phyloP scores from a whole-genome alignment of 2,329 filamentous ascomycete species.

The Ophiostoma populinum region DNA sequence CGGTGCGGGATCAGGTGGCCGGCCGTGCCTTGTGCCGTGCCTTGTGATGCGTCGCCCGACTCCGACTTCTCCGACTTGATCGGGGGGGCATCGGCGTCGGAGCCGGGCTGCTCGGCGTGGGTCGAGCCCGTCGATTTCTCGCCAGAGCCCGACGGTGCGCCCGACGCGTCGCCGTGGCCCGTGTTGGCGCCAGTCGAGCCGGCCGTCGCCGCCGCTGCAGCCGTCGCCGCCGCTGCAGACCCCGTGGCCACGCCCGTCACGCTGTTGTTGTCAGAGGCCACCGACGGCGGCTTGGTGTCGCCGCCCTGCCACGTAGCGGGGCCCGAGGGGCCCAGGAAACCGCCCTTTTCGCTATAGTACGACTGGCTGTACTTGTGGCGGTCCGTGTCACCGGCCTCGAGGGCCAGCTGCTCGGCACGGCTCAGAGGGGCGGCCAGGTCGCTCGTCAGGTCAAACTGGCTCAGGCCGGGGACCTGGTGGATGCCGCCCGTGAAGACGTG shows the following conservation, averaged over 20 bases:
- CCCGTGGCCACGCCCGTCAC: not conserved
- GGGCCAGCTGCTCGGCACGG: constrained; percentile 22
- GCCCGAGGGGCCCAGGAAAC: constrained; percentile 40
- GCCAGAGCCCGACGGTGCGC: not conserved
- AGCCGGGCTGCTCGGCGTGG: not conserved
- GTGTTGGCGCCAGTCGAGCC: not conserved
- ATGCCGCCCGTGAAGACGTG: not conserved
- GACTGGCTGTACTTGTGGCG: constrained; percentile 38
- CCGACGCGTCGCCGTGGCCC: not conserved
- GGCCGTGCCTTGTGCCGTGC: constrained; percentile 7
- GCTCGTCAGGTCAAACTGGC: not conserved
- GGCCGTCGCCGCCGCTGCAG: not conserved
- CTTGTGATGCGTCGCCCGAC: constrained; percentile 2
- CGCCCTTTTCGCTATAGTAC: constrained; percentile 52
- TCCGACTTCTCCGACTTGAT: constrained; percentile 9
- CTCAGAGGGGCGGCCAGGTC: constrained; percentile 9
- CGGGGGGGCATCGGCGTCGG: constrained; percentile 12
- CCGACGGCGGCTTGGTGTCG: not conserved
- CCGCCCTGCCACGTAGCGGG: not conserved
- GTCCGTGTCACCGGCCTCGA: not conserved
- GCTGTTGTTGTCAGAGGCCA: not conserved
- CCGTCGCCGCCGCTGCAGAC: not conserved
- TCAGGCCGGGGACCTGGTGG: not conserved
- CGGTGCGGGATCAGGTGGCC: constrained; percentile 27
- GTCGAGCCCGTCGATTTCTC: not conserved